phyloP scores from a whole-genome alignment of 1,139 yeast species.

The Yamadazyma taylorii region DNA sequence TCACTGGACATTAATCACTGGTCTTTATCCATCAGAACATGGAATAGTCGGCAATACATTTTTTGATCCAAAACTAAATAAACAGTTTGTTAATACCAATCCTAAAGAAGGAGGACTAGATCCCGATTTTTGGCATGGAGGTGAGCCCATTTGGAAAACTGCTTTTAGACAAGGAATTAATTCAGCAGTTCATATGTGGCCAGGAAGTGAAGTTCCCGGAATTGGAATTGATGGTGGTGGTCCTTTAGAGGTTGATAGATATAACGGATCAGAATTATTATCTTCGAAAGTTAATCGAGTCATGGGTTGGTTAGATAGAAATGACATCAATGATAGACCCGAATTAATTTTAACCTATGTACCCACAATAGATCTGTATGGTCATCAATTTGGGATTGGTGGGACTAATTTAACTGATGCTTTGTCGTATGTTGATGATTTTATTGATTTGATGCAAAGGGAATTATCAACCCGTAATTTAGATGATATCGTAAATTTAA shows the following conservation, averaged over 20 bases:
- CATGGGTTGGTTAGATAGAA: conserved; percentile 63
- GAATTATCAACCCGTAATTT: conserved; percentile 58
- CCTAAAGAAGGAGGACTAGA: conserved; percentile 55
- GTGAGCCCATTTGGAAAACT: conserved; percentile 87
- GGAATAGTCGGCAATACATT: conserved; percentile 88
- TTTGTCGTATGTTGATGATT: conserved; percentile 62
- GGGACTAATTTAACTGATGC: conserved; percentile 59
- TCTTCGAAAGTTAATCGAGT: conserved; percentile 57
- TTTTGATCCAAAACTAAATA: conserved; percentile 57
- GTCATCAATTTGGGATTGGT: conserved; percentile 68
- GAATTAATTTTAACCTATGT: conserved; percentile 79
- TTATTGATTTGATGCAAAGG: conserved; percentile 49
- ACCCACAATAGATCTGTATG: conserved; percentile 75
- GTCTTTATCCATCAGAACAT: conserved; percentile 78
- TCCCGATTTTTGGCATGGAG: conserved; percentile 77
- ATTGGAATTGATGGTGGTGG: conserved; percentile 38
- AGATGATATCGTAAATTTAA: conserved; percentile 63
- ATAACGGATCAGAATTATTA: conserved; percentile 63
- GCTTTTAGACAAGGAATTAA: conserved; percentile 63
- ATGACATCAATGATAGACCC: conserved; percentile 55
- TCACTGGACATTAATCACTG: conserved; percentile 90
- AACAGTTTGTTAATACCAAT: conserved; percentile 64
- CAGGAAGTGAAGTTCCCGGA: conserved; percentile 78
- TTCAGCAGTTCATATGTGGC: conserved; percentile 95
- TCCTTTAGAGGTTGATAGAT: conserved; percentile 60